A percentile compares a stretch with the other conserved stretches of the same genome.
Evolutionary conservation across 2,329 filamentous ascomycete genomes (phyloP).

Genomic region (Colletotrichum tropicicola): DNA sequence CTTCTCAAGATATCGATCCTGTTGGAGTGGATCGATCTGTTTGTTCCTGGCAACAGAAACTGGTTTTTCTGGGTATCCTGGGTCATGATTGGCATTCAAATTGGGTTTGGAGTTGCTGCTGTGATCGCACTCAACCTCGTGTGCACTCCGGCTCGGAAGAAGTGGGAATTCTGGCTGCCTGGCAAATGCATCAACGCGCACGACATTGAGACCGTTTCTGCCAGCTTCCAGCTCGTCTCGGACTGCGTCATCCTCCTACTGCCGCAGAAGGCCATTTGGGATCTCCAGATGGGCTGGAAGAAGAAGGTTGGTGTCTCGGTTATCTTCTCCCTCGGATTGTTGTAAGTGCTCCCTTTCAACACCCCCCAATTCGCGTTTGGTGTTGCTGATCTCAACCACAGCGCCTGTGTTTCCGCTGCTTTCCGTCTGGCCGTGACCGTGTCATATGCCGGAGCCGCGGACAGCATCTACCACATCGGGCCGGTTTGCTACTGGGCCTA

Average conservation of each 20-base stretch:
- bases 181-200: constrained; percentile 35
- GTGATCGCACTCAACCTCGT: constrained; percentile 34
- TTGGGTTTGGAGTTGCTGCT: constrained; percentile 30
- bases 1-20: constrained; percentile 28
- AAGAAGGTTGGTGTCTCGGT: constrained; percentile 42
- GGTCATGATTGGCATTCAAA: constrained; percentile 32
- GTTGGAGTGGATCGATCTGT: constrained; percentile 28
- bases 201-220: constrained; percentile 32
- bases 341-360: too few relatives aligned
- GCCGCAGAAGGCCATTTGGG: constrained; percentile 42
- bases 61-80: constrained; percentile 36
- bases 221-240: constrained; percentile 35
- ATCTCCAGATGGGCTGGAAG: constrained; percentile 39
- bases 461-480: constrained; percentile 47
- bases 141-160: constrained; percentile 37
- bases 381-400: constrained; percentile 25
- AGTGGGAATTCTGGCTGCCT: constrained; percentile 36
- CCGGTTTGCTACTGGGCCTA: constrained; percentile 52
- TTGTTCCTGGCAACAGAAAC: constrained; percentile 27
- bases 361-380: too few relatives aligned
- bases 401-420: constrained; percentile 49
- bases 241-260: constrained; percentile 41
- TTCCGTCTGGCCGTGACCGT: constrained; percentile 47
- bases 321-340: constrained; percentile 41
- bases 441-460: constrained; percentile 37